Conservation (phyloP, 148 eudicot species). For the Vaccinium darrowii region DNA sequence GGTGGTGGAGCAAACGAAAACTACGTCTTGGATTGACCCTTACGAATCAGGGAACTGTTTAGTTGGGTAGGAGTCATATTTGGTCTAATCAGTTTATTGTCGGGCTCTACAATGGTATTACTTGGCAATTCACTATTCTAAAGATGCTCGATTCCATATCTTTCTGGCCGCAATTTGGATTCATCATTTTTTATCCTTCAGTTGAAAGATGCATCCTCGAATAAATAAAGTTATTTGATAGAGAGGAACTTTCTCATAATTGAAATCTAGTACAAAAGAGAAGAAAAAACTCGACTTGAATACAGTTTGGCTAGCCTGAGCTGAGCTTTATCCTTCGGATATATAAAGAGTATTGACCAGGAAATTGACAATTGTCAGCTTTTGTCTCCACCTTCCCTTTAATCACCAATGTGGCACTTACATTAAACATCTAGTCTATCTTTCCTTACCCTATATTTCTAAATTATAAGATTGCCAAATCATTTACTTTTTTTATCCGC, state of each 20-base stretch:
- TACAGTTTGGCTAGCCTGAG: slow-evolving; percentile 4
- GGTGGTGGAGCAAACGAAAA: background rate
- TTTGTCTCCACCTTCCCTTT: background rate
- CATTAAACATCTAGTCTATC: background rate
- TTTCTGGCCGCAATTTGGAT: background rate
- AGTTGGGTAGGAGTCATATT: background rate
- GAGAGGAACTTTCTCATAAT: background rate
- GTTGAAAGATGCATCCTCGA: background rate
- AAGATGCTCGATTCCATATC: background rate
- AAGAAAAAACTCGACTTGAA: background rate
- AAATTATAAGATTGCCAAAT: background rate
- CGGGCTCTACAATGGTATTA: background rate
- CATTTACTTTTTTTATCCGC: slow-evolving; percentile 11
- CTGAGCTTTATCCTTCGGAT: background rate
- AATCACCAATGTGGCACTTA: background rate
- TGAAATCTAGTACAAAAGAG: background rate
- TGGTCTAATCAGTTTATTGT: background rate
- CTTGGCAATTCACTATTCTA: background rate
- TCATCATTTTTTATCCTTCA: background rate
- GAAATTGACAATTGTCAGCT: background rate
- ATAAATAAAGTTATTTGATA: background rate
- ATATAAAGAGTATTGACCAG: background rate
- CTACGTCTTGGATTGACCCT: background rate
- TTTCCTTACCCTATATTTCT: background rate
- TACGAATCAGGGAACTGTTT: background rate